These are phyloP conservation scores for Plasmodium relictum DNA, from an alignment of 169 alveolate genomes.

Conservation along the genomic window DNA sequence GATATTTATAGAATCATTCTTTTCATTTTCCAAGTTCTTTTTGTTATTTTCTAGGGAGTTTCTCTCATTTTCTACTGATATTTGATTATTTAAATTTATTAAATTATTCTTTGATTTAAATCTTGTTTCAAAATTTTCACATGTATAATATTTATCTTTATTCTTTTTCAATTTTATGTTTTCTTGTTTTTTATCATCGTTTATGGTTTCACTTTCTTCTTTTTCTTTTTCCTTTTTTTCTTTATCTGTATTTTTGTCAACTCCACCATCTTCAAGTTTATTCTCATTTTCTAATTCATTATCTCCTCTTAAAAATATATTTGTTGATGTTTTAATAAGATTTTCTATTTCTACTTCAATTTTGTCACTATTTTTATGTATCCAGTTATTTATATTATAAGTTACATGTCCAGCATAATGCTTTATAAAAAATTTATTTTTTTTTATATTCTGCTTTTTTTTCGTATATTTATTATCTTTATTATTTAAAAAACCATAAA, in stretches of 20 bases:
- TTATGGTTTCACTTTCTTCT: not conserved
- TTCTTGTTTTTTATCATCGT: not conserved
- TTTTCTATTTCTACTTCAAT: constrained; percentile 84
- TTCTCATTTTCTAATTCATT: not conserved
- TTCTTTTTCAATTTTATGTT: not conserved
- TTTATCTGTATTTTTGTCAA: not conserved
- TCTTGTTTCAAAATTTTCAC: not conserved
- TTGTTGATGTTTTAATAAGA: constrained; percentile 72
- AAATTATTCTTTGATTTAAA: not conserved
- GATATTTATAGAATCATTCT: too few species aligned
- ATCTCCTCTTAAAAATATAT: constrained; percentile 49
- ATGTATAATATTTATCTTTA: not conserved
- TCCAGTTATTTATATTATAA: constrained; percentile 86
- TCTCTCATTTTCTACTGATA: too few species aligned
- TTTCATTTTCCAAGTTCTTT: not conserved
- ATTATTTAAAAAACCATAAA: constrained; percentile 36
- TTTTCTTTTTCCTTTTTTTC: not conserved
- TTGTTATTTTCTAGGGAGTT: not conserved
- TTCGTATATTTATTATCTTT: constrained; percentile 32
- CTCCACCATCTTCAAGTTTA: not conserved
- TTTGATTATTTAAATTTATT: not conserved
- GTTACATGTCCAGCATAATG: constrained; percentile 92
- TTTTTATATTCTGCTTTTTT: constrained; percentile 26
- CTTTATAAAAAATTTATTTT: constrained; percentile 78
- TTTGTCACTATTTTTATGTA: constrained; percentile 90